phyloP scores from a whole-genome alignment of 306 rosid genomes.

The Arachis stenosperma region DNA sequence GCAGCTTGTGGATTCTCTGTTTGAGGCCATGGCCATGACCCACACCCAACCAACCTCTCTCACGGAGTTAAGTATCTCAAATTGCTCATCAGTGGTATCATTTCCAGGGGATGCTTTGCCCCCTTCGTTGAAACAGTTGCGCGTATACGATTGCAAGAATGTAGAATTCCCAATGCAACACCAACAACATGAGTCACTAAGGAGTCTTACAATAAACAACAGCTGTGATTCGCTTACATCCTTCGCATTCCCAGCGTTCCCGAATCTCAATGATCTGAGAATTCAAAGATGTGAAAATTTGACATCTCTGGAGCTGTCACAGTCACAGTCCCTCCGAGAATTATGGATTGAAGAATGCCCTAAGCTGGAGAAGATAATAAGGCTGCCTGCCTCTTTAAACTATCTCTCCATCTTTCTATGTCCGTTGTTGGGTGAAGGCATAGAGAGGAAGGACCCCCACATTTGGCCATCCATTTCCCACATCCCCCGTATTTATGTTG shows the following conservation, averaged over 20 bases:
- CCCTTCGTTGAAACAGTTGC: background rate
- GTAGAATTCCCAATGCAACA: background rate
- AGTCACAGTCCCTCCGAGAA: background rate
- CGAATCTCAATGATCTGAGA: background rate
- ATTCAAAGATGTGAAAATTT: background rate
- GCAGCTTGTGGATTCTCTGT: background rate
- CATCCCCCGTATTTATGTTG: background rate
- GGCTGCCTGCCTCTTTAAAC: background rate
- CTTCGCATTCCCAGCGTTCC: background rate
- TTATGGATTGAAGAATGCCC: background rate
- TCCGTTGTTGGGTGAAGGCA: background rate
- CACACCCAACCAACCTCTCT: background rate
- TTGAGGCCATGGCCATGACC: background rate
- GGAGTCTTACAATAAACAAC: background rate
- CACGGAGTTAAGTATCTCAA: rapidly evolving
- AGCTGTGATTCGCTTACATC: background rate
- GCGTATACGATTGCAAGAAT: background rate
- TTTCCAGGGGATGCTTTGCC: background rate
- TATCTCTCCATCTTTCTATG: background rate
- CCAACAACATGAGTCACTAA: background rate
- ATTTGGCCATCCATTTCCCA: background rate
- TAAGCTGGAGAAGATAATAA: background rate
- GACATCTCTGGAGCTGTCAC: background rate
- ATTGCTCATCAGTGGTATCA: background rate
- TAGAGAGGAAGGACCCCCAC: background rate